These are phyloP conservation scores for Piper betle DNA, from an alignment of 164 flowering plant genomes.

Conservation along the genomic window DNA sequence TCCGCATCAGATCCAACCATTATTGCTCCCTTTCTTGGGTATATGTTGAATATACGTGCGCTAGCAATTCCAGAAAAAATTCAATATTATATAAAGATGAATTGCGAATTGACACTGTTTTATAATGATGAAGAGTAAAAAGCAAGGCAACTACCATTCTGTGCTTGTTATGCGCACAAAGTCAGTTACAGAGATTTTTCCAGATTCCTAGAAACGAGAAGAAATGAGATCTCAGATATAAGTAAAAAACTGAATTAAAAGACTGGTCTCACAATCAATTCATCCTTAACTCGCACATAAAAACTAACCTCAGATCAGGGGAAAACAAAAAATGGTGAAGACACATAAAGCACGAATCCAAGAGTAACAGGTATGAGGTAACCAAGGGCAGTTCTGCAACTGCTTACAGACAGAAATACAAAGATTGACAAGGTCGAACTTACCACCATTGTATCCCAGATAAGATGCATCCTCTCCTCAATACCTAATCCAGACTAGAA, in stretches of 20 bases:
- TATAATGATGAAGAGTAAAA: background rate
- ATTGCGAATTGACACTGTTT: background rate
- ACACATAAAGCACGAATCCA: background rate
- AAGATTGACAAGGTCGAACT: slow-evolving; percentile 5
- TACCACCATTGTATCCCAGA: slow-evolving; percentile 98
- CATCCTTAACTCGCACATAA: background rate
- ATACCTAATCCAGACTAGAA: slow-evolving; percentile 34
- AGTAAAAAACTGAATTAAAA: background rate
- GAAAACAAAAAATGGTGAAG: background rate
- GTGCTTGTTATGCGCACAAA: slow-evolving; percentile 86
- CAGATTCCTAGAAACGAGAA: slow-evolving; percentile 52
- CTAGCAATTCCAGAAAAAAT: slow-evolving; percentile 21
- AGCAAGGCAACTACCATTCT: slow-evolving; percentile 44
- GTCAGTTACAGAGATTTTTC: slow-evolving; percentile 70
- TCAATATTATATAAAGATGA: background rate
- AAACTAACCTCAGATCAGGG: background rate
- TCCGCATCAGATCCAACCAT: slow-evolving; percentile 95
- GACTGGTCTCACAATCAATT: background rate
- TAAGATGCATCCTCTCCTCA: slow-evolving; percentile 95
- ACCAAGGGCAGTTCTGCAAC: no score
- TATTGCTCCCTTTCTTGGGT: slow-evolving; percentile 94
- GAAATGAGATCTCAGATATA: background rate
- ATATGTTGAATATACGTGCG: slow-evolving; percentile 85
- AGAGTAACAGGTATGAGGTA: background rate
- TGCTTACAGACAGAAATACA: no score